Evolutionary conservation across 345 rosid genomes (phyloP), one percentile per base, ranked within the genome.

Genomic region (Rhizophora apiculata): DNA sequence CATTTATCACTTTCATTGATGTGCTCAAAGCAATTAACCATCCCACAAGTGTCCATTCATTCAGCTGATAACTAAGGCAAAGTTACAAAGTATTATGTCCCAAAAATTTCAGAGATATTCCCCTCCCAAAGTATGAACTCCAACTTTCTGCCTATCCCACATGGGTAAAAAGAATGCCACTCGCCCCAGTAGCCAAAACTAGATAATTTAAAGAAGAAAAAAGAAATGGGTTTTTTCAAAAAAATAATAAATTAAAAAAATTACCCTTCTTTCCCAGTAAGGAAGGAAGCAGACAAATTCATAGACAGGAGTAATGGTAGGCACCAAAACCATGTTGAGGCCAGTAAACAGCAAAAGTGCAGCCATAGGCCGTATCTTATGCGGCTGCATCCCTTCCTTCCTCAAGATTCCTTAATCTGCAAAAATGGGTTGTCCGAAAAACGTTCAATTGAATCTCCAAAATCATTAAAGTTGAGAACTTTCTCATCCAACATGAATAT

Each of bases 231-330:
- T 19, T 56, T 56, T 43, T 43, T 43, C 4, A 2, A 39, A 7
- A 9, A 3, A 43, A 43, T 13, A 11, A 43, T 0, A 3, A 37
- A 37, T 37, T 36, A 36, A 37, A 27, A 32, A 48, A 46, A 81
- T 55, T 82, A 85, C 94, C 88, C 87, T 73, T 85, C 91, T 82
- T 81, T 88, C 94, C 91, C 94, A 86, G 67, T 76, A 88, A 60
- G 91, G 91, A 66, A 62, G 89, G 77, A 86, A 88, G 83, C 91
- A 86, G 29, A 88, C 86, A 37, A 85, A 88, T 72, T 88, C 91
- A 66, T 86, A 88, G 69, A 88, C 91, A 0, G 91, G 87, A 69
- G 80, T 55, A 48, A 88, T 83, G 43, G 88, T 86, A 0, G 84
- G 72, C 39, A 86, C 87, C 78, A 88, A 75, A 58, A 84, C 68